These are phyloP conservation scores for Lodderomyces orthopsilosis DNA, from an alignment of 1,139 yeast species.

Conservation along the genomic window DNA sequence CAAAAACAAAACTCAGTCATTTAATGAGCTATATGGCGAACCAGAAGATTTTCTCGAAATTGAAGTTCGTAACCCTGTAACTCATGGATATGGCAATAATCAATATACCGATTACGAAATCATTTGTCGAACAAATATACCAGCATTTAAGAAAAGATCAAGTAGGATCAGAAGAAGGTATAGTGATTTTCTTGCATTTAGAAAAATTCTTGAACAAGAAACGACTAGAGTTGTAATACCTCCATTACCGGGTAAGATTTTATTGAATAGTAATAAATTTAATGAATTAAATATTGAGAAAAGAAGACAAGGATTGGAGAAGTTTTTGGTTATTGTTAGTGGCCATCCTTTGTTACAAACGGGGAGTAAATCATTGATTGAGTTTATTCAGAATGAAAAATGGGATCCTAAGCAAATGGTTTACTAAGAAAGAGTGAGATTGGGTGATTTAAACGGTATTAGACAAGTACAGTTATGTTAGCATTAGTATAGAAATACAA, in stretches of 20 bases:
- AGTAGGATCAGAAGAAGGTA: conserved; percentile 82
- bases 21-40: conserved; percentile 84
- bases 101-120: conserved; percentile 91
- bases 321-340: conserved; percentile 75
- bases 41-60: conserved; percentile 94
- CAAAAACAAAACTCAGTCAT: conserved; percentile 57
- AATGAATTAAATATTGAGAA: conserved; percentile 81
- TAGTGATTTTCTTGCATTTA: conserved; percentile 83
- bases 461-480: too few species aligned
- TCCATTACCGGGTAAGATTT: conserved; percentile 80
- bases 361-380: conserved; percentile 76
- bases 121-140: conserved; percentile 81
- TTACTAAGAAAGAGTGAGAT: conserved; percentile 2
- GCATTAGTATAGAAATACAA: too few species aligned
- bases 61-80: conserved; percentile 78
- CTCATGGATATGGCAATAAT: conserved; percentile 68
- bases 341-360: conserved; percentile 94
- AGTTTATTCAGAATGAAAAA: conserved; percentile 83
- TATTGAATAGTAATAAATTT: conserved; percentile 67
- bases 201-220: conserved; percentile 72
- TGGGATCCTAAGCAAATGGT: conserved; percentile 53
- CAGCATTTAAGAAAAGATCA: conserved; percentile 69
- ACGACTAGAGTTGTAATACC: conserved; percentile 80
- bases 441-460: too few species aligned
- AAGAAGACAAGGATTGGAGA: conserved; percentile 80